Evolutionary conservation across 176 grass and related monocot genomes (phyloP).

Genomic region (Triticum urartu): DNA sequence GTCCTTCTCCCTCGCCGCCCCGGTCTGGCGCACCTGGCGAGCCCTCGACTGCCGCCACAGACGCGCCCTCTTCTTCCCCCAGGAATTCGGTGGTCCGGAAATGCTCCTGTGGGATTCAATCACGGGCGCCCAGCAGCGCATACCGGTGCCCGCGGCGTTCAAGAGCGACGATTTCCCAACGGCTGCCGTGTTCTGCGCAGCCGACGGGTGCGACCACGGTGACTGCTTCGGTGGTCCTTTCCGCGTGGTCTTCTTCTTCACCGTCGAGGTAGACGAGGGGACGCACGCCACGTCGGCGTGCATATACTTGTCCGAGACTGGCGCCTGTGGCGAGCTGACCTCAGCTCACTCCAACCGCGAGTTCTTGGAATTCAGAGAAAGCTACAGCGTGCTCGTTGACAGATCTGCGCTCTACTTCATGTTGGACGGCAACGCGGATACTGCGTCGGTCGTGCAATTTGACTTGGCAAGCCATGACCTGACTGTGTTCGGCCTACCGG

Average conservation of each 20-base stretch:
- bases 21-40: neutral
- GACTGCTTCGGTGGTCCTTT: neutral
- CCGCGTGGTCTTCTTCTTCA: neutral
- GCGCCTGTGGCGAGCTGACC: neutral
- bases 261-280: neutral
- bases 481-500: too few relatives aligned
- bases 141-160: neutral
- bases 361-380: too few relatives aligned
- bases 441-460: too few relatives aligned
- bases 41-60: neutral
- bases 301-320: neutral
- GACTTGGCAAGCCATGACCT: too few relatives aligned
- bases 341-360: too few relatives aligned
- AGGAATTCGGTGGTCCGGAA: neutral
- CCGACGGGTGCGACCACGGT: neutral
- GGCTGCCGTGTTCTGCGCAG: neutral
- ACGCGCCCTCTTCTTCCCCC: neutral
- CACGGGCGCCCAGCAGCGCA: neutral
- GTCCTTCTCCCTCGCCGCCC: neutral
- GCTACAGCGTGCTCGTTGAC: too few relatives aligned
- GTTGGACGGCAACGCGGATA: too few relatives aligned
- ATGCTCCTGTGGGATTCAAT: neutral
- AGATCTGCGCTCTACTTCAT: too few relatives aligned
- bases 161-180: neutral
- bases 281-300: neutral